Evolutionary conservation across 352 stramenopile genomes (phyloP).

Genomic region (Globisporangium nunn): DNA sequence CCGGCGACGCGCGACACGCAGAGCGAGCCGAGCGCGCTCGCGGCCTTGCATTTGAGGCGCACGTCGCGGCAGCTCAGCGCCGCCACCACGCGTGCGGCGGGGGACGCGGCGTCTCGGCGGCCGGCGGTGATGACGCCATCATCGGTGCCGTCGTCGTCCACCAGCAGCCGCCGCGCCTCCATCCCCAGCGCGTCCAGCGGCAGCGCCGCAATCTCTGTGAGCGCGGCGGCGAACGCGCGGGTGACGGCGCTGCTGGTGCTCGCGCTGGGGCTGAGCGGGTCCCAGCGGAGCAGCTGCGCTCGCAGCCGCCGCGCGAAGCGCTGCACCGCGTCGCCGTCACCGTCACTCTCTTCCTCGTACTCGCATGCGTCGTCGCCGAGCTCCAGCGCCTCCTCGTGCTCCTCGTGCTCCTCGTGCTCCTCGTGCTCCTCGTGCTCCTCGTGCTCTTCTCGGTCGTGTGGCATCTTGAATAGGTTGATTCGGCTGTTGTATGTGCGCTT

Average conservation of each 20-base stretch:
- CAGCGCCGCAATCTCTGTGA: constrained; percentile 66
- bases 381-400: neutral
- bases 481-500: too few relatives aligned
- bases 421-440: neutral
- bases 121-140: neutral
- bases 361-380: neutral
- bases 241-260: constrained; percentile 7
- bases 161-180: constrained; percentile 57
- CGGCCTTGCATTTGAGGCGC: constrained; percentile 73
- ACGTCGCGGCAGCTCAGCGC: constrained; percentile 55
- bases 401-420: neutral
- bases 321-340: constrained; percentile 4
- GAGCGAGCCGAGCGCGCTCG: constrained; percentile 62
- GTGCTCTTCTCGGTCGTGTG: neutral
- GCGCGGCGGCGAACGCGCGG: constrained; percentile 53
- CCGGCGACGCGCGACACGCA: constrained; percentile 70
- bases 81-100: constrained; percentile 32
- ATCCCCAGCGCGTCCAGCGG: constrained; percentile 62
- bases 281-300: constrained; percentile 27
- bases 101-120: neutral
- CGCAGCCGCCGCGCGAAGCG: constrained; percentile 15
- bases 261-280: constrained; percentile 14
- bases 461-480: neutral
- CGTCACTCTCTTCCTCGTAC: neutral
- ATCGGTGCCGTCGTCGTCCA: constrained; percentile 8